These are phyloP conservation scores for Bondarzewia mesenterica DNA, from an alignment of 1,284 basidiomycete genomes.

Conservation along the genomic window DNA sequence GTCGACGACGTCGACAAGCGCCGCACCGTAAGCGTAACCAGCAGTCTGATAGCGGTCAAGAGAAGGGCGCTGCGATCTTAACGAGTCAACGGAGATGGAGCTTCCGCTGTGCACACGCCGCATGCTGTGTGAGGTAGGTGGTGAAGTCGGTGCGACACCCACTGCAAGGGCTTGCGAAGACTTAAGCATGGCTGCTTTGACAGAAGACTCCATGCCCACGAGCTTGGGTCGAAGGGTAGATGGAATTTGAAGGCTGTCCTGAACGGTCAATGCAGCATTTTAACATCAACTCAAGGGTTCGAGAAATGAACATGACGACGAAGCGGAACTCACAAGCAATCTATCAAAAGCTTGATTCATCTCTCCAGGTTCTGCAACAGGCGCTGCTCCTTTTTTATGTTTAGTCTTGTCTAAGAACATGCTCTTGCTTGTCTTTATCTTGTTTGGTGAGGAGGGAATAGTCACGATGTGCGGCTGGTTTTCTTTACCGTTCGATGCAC, in stretches of 20 bases:
- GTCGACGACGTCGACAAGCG: background rate
- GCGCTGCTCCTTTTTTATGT: slow-evolving; percentile 28
- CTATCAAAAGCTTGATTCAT: slow-evolving; percentile 65
- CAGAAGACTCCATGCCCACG: slow-evolving; percentile 66
- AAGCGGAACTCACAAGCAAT: slow-evolving; percentile 54
- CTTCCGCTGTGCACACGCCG: slow-evolving; percentile 67
- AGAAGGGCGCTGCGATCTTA: slow-evolving; percentile 24
- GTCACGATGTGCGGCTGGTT: slow-evolving; percentile 26
- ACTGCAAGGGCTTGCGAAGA: slow-evolving; percentile 72
- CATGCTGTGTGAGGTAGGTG: slow-evolving; percentile 27
- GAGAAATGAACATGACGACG: background rate
- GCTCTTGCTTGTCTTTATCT: slow-evolving; percentile 15
- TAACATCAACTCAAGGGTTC: background rate
- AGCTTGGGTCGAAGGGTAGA: slow-evolving; percentile 69
- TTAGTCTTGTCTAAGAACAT: slow-evolving; percentile 21
- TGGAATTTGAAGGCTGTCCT: slow-evolving; percentile 86
- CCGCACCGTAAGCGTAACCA: background rate
- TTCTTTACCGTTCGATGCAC: slow-evolving; percentile 49
- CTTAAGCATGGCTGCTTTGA: slow-evolving; percentile 87
- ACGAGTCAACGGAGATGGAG: slow-evolving; percentile 44
- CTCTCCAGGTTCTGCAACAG: slow-evolving; percentile 26
- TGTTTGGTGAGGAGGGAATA: slow-evolving; percentile 24
- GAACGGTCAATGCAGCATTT: slow-evolving; percentile 1
- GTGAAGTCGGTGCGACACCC: slow-evolving; percentile 15
- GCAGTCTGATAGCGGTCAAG: slow-evolving; percentile 26